Evolutionary conservation across 2,329 filamentous ascomycete species (phyloP).

Genomic region (Leptosphaerulina australis): DNA sequence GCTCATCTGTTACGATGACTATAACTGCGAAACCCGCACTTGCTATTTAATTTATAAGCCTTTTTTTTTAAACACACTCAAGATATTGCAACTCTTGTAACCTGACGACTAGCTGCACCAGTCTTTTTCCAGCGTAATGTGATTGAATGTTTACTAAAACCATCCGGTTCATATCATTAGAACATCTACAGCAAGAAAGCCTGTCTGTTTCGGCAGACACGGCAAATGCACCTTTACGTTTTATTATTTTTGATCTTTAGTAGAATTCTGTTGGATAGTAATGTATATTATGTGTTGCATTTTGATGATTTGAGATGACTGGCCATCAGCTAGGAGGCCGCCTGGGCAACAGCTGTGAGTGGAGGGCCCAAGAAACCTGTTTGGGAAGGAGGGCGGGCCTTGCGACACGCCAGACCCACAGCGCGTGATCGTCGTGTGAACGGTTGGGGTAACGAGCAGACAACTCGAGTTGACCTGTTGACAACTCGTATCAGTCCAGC

Average conservation of each 20-base stretch:
- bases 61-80: background rate
- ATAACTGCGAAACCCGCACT: background rate
- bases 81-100: background rate
- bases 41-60: slow-evolving; percentile 11
- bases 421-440: slow-evolving; percentile 17
- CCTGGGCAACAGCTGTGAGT: background rate
- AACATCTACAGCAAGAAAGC: too few species aligned
- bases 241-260: too few species aligned
- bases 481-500: too few species aligned
- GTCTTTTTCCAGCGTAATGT: too few species aligned
- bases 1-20: slow-evolving; percentile 17
- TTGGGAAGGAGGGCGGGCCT: slow-evolving; percentile 15
- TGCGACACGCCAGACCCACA: slow-evolving; percentile 10
- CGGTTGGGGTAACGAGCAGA: slow-evolving; percentile 10
- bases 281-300: background rate
- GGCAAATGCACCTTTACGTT: too few species aligned
- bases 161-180: too few species aligned
- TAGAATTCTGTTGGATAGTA: background rate
- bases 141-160: too few species aligned
- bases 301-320: background rate
- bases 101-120: too few species aligned
- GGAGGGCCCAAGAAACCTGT: background rate
- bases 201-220: too few species aligned
- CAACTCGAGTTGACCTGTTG: too few species aligned
- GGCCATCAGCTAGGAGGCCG: background rate